Evolutionary conservation across 352 stramenopile species (phyloP), one percentile per base, ranked within the genome.

Genomic region (Globisporangium irregulare): DNA sequence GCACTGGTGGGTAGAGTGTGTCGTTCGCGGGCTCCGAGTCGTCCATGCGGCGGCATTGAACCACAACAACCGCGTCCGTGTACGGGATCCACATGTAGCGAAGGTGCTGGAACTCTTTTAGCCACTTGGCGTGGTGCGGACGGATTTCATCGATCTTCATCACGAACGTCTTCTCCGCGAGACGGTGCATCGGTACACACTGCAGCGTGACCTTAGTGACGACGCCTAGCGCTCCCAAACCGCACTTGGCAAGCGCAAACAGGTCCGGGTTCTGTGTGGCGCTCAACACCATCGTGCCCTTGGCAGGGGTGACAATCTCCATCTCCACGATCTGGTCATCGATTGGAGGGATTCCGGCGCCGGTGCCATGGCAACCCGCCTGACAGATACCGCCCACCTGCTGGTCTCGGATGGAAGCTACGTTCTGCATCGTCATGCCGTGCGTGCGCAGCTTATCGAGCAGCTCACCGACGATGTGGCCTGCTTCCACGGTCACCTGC

Each of bases 11-110:
- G 53, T 81, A 91, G 2, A 66, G 70, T 62, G 75, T 76, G 20
- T 84, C 69, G 15, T 72, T 68, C 8, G 80, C 69, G 34, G 66
- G 68, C 41, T 91, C 79, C 34, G 81, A 72, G 32, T 85, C 74
- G 54, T 78, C 75, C 62, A 86, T 81, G 29, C 72, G 78, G 63
- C 90, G 81, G 43, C 86, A 95, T 50, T 97, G 96, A 22, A 99
- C 97, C 43, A 98, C 94, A 0, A 99, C 92, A 48, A 99, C 87
- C 0, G 84, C 78, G 69, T 99, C 97, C 6, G 94, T 98, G 81
- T 99, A 98, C 12, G 98, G 98, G 68, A 99, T 98, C 97, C 97
- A 99, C 97, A 99, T 99, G 84, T 99, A 99, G 41, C 97, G 81
- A 48, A 97, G 58, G 73, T 98, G 92, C 68, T 94, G 82, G 70